Base-by-base conservation (phyloP, 2,329 filamentous ascomycete genomes). In the Claviceps sp. region DNA sequence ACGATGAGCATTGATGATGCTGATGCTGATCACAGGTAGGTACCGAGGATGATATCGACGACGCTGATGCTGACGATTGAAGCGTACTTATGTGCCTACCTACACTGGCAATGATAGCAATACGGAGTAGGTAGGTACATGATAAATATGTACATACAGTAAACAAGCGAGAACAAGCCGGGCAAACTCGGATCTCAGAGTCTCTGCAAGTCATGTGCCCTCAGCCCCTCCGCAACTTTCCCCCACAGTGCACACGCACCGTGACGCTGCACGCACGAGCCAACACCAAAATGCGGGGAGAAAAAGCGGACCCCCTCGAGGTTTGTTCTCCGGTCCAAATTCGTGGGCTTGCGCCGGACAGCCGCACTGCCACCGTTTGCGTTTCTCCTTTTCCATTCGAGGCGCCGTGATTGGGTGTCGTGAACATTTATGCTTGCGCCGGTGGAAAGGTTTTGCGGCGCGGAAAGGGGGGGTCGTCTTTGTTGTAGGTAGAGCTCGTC, bases 291-390 rank as follows among this genome's bases (percentile, higher is more conserved):
- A 34, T 34, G 30, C 30, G 30, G 30, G 30, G 30, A 34, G 30
- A 34, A 34, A 9, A 34, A 34, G 30, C 30, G 30, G 30, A 11
- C 3, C 30, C 30, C 30, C 30, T 34, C 8, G 30, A 34, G 30
- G 30, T 34, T 18, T 55, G 56, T 18, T 56, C 66, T 66, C 64
- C 64, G 64, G 58, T 60, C 64, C 65, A 63, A 65, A 60, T 60
- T 66, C 64, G 64, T 66, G 64, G 42, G 43, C 42, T 14, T 20
- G 18, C 18, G 11, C n/a, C 30, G 30, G 30, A 34, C 30, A 34
- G 30, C 9, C 30, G 30, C 30, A 50, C 44, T 51, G 49, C 49
- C 47, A 37, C 43, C 16, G 40, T 18, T 42, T 47, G 37, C 4
- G n/a, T 42, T 38, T 26, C 26, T 18, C 38, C 2, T 37, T 34